Conservation (phyloP, 208 protist species). For the Crithidia acanthocephali region DNA sequence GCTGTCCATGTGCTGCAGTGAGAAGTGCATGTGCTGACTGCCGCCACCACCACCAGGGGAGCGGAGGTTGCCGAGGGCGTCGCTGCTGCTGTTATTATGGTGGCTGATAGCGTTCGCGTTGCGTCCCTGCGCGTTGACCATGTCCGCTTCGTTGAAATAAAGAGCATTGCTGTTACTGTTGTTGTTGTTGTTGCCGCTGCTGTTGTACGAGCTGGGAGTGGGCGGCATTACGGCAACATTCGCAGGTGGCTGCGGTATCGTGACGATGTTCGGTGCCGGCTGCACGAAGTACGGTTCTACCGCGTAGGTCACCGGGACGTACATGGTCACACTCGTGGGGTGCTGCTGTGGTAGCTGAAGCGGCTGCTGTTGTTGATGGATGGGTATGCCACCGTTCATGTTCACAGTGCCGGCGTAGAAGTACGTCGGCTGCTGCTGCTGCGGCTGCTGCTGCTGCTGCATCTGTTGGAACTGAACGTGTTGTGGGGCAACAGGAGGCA, state of each 20-base stretch:
- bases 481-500: no score
- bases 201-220: not conserved
- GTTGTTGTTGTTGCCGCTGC: slow-evolving; percentile 8
- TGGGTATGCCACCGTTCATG: not conserved
- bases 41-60: not conserved
- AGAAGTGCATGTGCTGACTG: slow-evolving; percentile 7
- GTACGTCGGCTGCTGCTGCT: no score
- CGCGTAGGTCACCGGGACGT: slow-evolving; percentile 6
- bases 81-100: not conserved
- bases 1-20: slow-evolving; percentile 2
- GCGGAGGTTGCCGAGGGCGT: no score
- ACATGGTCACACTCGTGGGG: slow-evolving; percentile 7
- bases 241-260: not conserved
- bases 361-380: not conserved
- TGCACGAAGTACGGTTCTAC: slow-evolving; percentile 13
- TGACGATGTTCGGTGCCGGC: not conserved
- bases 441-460: not conserved
- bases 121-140: not conserved
- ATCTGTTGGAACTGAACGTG: not conserved
- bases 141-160: slow-evolving; percentile 11
- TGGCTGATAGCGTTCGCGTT: not conserved
- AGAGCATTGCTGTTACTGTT: not conserved
- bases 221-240: not conserved
- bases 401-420: not conserved
- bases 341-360: not conserved